Base-by-base conservation (phyloP, 2,329 filamentous ascomycete species). In the Ophiostoma ips region DNA sequence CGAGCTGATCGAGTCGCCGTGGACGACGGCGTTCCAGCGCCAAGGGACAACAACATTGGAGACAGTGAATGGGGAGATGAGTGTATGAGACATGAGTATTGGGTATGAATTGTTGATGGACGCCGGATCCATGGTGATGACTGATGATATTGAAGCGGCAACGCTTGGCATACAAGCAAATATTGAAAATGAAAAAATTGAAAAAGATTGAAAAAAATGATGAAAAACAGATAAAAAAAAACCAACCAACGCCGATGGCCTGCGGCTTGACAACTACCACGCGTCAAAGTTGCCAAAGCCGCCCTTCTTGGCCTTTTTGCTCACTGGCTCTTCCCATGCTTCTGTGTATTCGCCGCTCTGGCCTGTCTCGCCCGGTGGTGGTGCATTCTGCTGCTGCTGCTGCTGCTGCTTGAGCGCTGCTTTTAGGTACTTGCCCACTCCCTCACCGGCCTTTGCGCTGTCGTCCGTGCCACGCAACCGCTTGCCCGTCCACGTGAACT, bases 401-500 rank as follows among this genome's bases (percentile, higher is more conserved):
- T 56, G 53, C 37, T 55, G 52, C 51, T 50, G 49, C 49, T 55
- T 51, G 37, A 49, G 49, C 45, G 74, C 73, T 15, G 73, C 72
- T 61, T 86, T 83, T 48, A 98, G 66, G 63, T 96, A 96, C 64
- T 90, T 95, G 8, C 90, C 92, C 12, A 80, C 79, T 5, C 65
- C 67, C 7, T 67, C 69, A 11, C 65, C 63, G 28, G 66, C 16
- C 24, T 43, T 30, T 65, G 13, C 61, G 63, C 28, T 31, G 10
- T 5, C 63, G 62, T 1, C 73, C 73, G 1, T 79, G 70, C 71
- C 74, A 24, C 88, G 72, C 46, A 98, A 79, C 37, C 89, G 73
- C 68, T 96, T 98, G 3, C 92, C 92, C 3, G 92, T 96, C 92
- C 92, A 98, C 3, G 92, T 98, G 2, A 86, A 83, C 62, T 78